phyloP scores from a whole-genome alignment of 345 rosid genomes.

The Gossypium rotundifolium region DNA sequence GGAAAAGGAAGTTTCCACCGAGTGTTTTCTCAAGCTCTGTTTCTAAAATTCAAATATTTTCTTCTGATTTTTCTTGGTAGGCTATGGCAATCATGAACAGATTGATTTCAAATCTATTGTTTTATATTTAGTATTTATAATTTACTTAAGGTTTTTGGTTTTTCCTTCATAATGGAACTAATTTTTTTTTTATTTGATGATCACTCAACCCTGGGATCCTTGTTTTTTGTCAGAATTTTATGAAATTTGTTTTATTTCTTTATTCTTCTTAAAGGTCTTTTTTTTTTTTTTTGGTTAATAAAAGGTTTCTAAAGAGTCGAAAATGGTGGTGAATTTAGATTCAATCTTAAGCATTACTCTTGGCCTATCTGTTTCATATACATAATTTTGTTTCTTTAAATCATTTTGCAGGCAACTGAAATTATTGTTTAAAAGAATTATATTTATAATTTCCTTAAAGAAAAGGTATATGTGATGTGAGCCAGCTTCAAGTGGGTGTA shows the following conservation, averaged over 20 bases:
- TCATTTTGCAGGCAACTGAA: not conserved
- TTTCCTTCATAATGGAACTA: not conserved
- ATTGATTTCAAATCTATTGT: not conserved
- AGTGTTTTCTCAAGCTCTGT: not conserved
- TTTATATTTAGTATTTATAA: not conserved
- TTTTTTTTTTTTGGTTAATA: too few species aligned
- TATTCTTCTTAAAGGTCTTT: not conserved
- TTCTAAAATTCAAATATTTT: slow-evolving; percentile 1
- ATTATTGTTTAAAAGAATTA: not conserved
- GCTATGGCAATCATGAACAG: not conserved
- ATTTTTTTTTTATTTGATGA: not conserved
- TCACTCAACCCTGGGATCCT: not conserved
- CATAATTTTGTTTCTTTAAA: not conserved
- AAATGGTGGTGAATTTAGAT: too few species aligned
- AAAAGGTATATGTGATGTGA: too few species aligned
- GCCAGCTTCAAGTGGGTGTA: too few species aligned
- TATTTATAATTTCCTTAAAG: too few species aligned
- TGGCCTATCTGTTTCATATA: too few species aligned
- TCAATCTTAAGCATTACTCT: too few species aligned
- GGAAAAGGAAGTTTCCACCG: not conserved
- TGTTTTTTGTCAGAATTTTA: not conserved
- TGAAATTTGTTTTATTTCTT: not conserved
- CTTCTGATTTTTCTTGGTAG: not conserved
- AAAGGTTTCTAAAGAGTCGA: slow-evolving; percentile 11
- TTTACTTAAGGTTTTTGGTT: not conserved